A percentile compares a stretch with the other conserved stretches of the same genome.
These are phyloP conservation scores for Kockovaella imperatae DNA, from an alignment of 768 basidiomycete genomes.

Conservation along the genomic window DNA sequence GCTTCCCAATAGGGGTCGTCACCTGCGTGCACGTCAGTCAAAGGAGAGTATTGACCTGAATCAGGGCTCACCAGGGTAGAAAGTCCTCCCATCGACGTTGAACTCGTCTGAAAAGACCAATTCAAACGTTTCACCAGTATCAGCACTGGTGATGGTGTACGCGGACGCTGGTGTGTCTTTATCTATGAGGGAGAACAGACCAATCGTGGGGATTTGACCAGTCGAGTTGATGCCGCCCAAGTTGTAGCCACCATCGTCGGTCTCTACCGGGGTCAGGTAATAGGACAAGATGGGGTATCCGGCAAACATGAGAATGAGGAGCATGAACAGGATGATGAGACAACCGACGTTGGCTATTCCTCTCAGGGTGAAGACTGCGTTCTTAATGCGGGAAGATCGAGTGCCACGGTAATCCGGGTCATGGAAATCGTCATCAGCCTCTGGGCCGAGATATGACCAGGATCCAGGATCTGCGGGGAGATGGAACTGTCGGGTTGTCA, in stretches of 20 bases:
- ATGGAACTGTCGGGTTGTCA: slow-evolving; percentile 20
- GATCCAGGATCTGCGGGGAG: slow-evolving; percentile 36
- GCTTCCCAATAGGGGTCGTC: slow-evolving; percentile 51
- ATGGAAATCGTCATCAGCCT: slow-evolving; percentile 42
- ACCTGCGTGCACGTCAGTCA: slow-evolving; percentile 10
- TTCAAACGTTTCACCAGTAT: slow-evolving; percentile 65
- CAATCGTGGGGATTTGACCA: slow-evolving; percentile 74
- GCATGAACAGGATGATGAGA: slow-evolving; percentile 59
- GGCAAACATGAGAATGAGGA: slow-evolving; percentile 69
- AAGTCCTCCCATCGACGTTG: slow-evolving; percentile 54
- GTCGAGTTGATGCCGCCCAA: slow-evolving; percentile 68
- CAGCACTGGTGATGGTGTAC: slow-evolving; percentile 59
- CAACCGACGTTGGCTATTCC: slow-evolving; percentile 73
- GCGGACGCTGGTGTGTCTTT: slow-evolving; percentile 60
- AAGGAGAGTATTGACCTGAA: not conserved
- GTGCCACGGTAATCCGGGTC: too few species aligned
- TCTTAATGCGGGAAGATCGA: slow-evolving; percentile 7
- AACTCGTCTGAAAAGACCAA: slow-evolving; percentile 87
- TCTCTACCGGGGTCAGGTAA: slow-evolving; percentile 38
- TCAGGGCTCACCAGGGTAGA: slow-evolving; percentile 33
- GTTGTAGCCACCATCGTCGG: slow-evolving; percentile 57
- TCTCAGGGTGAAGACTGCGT: slow-evolving; percentile 56
- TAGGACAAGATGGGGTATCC: slow-evolving; percentile 75
- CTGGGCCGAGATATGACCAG: slow-evolving; percentile 37
- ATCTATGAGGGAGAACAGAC: slow-evolving; percentile 67